Evolutionary conservation across 306 rosid species (phyloP).

Genomic region (Corylus americana): DNA sequence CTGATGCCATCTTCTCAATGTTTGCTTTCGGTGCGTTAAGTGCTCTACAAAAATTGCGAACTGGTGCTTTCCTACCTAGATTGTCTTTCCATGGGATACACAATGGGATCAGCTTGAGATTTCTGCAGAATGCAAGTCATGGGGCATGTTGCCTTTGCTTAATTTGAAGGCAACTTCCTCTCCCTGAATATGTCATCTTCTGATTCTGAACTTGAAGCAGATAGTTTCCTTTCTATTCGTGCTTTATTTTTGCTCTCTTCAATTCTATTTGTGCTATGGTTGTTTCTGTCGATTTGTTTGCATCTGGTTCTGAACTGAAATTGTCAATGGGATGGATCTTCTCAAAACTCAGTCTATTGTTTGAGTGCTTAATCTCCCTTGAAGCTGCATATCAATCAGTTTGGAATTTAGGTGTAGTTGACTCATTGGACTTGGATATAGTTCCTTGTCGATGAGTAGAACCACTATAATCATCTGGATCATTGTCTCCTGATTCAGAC

Average conservation of each 20-base stretch:
- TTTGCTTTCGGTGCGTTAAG: background rate
- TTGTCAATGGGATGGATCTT: conserved; percentile 18
- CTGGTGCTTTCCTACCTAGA: conserved; percentile 9
- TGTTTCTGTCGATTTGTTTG: conserved; percentile 7
- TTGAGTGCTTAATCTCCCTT: conserved; percentile 13
- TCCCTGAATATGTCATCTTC: too few relatives aligned
- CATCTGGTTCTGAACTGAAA: conserved; percentile 28
- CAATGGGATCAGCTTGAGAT: conserved; percentile 29
- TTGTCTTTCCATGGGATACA: conserved; percentile 14
- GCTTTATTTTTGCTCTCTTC: background rate
- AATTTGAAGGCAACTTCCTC: too few relatives aligned
- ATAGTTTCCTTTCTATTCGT: conserved; percentile 2
- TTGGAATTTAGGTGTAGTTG: background rate
- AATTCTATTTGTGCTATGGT: background rate
- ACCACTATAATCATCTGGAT: conserved; percentile 7
- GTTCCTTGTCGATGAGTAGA: conserved; percentile 14
- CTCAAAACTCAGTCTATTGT: background rate
- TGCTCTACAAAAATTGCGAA: conserved; percentile 13
- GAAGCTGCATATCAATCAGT: conserved; percentile 6
- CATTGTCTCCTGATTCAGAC: background rate
- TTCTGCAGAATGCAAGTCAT: conserved; percentile 23
- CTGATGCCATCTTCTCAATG: conserved; percentile 19
- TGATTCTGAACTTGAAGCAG: too few relatives aligned
- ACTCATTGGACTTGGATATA: background rate
- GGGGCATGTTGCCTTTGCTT: too few relatives aligned